Evolutionary conservation across 2,329 filamentous ascomycete species (phyloP).

Genomic region (Exophiala sp.): DNA sequence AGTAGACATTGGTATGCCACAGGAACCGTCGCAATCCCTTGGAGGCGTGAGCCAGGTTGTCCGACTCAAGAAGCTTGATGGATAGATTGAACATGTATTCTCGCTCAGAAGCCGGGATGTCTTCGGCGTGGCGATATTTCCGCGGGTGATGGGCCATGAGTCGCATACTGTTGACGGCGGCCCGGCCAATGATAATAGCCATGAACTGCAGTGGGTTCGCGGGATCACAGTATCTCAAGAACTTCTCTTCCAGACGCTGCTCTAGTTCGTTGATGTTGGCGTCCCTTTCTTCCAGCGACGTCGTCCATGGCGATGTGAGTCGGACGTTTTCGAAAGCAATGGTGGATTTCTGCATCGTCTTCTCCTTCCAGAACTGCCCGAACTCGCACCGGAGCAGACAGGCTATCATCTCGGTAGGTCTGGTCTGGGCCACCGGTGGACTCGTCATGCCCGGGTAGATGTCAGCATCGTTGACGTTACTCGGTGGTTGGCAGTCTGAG

Average conservation of each 20-base stretch:
- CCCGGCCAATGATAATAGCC: slow-evolving; percentile 41
- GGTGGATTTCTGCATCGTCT: slow-evolving; percentile 11
- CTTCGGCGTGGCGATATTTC: slow-evolving; percentile 31
- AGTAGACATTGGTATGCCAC: slow-evolving; percentile 46
- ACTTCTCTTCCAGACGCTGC: slow-evolving; percentile 49
- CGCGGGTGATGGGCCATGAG: slow-evolving; percentile 44
- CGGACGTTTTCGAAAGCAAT: slow-evolving; percentile 15
- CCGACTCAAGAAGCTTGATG: slow-evolving; percentile 36
- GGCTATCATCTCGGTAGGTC: slow-evolving; percentile 53
- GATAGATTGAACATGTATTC: slow-evolving; percentile 39
- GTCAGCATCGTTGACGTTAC: slow-evolving; percentile 51
- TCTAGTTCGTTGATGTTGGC: slow-evolving; percentile 41
- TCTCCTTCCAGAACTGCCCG: slow-evolving; percentile 46
- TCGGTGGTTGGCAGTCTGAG: slow-evolving; percentile 42
- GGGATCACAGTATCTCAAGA: slow-evolving; percentile 49
- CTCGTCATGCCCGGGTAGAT: slow-evolving; percentile 46
- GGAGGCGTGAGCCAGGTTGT: slow-evolving; percentile 39
- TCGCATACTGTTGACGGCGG: slow-evolving; percentile 41
- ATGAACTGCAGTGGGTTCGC: slow-evolving; percentile 45
- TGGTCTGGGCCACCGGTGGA: slow-evolving; percentile 43
- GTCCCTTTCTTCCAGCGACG: slow-evolving; percentile 35
- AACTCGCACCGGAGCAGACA: slow-evolving; percentile 57
- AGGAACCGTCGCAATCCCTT: slow-evolving; percentile 38
- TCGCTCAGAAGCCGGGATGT: slow-evolving; percentile 33
- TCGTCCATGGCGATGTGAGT: slow-evolving; percentile 17